phyloP scores from a whole-genome alignment of 805 yeast genomes.

The Cyberlindnera nakhonratchasimensis region DNA sequence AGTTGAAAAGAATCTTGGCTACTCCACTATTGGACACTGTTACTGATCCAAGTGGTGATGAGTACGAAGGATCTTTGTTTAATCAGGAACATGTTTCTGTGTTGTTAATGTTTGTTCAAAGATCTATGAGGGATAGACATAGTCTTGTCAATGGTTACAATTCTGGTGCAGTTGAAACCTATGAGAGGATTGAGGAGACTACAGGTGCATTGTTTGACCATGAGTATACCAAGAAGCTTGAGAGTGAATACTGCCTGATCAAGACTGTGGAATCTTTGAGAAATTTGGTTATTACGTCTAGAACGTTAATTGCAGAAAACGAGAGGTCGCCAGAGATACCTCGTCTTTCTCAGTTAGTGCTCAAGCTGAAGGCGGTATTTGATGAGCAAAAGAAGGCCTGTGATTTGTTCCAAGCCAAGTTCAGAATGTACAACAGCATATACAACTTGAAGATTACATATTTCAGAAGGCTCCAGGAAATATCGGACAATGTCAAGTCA shows the following conservation, averaged over 20 bases:
- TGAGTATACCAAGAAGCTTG: conserved; percentile 11
- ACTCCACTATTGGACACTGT: conserved; percentile 51
- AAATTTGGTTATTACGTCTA: conserved; percentile 17
- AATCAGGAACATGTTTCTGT: conserved; percentile 70
- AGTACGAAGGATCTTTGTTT: conserved; percentile 69
- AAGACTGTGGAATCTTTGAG: conserved; percentile 10
- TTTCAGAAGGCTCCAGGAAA: conserved; percentile 77
- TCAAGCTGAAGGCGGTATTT: conserved; percentile 27
- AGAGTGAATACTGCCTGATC: conserved; percentile 6
- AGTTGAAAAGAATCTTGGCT: conserved; percentile 40
- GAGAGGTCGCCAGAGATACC: conserved; percentile 6
- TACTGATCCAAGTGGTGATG: conserved; percentile 45
- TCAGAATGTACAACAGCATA: conserved; percentile 53
- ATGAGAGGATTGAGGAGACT: conserved; percentile 8
- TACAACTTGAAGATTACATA: conserved; percentile 81
- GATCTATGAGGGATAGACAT: conserved; percentile 44
- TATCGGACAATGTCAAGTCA: conserved; percentile 76
- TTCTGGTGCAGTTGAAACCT: conserved; percentile 9
- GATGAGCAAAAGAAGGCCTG: conserved; percentile 32
- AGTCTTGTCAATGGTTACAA: conserved; percentile 29
- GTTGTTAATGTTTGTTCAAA: conserved; percentile 52
- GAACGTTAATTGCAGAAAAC: conserved; percentile 4
- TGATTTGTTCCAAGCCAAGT: conserved; percentile 36
- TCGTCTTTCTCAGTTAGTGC: conserved; percentile 9
- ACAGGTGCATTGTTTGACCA: conserved; percentile 10